phyloP scores from a whole-genome alignment of 441 rosid species.

The Dalechampia spathulata region DNA sequence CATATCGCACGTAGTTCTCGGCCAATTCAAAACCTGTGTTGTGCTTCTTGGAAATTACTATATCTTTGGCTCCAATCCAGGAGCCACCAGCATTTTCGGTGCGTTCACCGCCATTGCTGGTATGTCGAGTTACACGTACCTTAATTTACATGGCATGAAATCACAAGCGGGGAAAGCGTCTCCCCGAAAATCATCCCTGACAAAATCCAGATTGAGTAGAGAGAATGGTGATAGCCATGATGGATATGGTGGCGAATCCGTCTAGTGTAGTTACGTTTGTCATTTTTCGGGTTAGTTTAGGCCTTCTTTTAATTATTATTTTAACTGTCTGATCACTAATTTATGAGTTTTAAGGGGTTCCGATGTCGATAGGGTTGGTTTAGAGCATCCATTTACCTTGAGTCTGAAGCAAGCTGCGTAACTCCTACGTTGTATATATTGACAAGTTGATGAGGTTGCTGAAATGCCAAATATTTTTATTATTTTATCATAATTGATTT shows the following conservation, averaged over 20 bases:
- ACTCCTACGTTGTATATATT: no score
- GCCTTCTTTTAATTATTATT: no score
- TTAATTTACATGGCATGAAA: conserved; percentile 31
- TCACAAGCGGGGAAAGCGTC: conserved; percentile 31
- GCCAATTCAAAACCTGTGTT: conserved; percentile 69
- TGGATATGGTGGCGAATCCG: conserved; percentile 32
- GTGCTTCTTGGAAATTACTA: conserved; percentile 57
- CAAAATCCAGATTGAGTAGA: conserved; percentile 44
- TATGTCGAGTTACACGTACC: conserved; percentile 53
- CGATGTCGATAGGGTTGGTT: no score
- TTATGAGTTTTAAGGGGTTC: no score
- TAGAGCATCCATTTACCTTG: no score
- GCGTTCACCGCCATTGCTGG: conserved; percentile 57
- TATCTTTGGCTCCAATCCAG: conserved; percentile 55
- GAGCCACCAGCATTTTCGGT: conserved; percentile 44
- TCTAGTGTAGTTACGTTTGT: not conserved
- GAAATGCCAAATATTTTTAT: no score
- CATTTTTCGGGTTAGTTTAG: no score
- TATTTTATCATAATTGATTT: no score
- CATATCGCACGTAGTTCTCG: conserved; percentile 58
- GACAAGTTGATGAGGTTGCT: no score
- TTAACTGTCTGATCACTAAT: no score
- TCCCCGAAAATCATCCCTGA: conserved; percentile 20
- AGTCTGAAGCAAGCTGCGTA: no score
- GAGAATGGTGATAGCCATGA: conserved; percentile 37